phyloP scores from a whole-genome alignment of 805 yeast species.

The Millerago galiae region DNA sequence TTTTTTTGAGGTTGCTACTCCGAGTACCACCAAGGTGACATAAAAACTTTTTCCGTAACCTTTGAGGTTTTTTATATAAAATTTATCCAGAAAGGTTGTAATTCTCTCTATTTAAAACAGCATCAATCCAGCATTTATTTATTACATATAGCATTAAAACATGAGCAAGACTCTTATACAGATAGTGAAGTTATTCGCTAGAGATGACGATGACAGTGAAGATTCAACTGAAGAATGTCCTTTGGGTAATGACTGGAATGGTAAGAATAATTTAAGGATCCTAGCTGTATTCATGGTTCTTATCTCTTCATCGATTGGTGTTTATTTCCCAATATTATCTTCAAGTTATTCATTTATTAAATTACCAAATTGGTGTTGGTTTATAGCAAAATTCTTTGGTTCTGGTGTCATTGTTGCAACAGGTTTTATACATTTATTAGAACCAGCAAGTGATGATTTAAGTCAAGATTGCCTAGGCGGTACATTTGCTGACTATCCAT shows the following conservation, averaged over 20 bases:
- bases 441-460: conserved; percentile 61
- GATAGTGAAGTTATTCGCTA: conserved; percentile 10
- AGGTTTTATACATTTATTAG: conserved; percentile 67
- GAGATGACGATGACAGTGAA: conserved; percentile 18
- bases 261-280: conserved; percentile 38
- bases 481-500: conserved; percentile 47
- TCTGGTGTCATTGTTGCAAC: conserved; percentile 82
- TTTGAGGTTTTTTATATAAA: not conserved
- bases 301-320: conserved; percentile 50
- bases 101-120: too few relatives aligned
- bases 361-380: conserved; percentile 57
- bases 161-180: conserved; percentile 9
- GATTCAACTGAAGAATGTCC: conserved; percentile 30
- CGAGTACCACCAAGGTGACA: conserved; percentile 32
- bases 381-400: conserved; percentile 69
- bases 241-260: conserved; percentile 38
- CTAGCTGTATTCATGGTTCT: conserved; percentile 58
- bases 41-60: conserved; percentile 49
- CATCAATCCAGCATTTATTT: too few relatives aligned
- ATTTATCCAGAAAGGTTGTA: too few relatives aligned
- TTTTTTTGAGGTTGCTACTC: too few relatives aligned
- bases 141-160: not conserved
- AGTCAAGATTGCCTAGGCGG: conserved; percentile 57
- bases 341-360: conserved; percentile 52
- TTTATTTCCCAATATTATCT: conserved; percentile 57